Conservation (phyloP, 2,329 filamentous ascomycete species). For the Aspergillus terreus region DNA sequence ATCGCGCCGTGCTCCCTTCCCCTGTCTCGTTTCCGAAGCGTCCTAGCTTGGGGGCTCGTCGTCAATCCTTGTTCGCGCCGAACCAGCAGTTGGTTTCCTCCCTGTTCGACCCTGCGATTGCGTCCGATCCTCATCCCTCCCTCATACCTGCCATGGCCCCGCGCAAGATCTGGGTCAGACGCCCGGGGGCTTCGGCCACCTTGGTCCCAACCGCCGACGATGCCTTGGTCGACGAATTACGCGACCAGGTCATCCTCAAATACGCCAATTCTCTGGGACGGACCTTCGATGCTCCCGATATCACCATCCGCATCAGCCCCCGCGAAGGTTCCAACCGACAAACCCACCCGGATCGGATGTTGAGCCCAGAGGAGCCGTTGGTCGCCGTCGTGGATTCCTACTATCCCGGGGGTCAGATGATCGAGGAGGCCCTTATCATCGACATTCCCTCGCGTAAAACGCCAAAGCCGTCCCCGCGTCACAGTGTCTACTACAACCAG, state of each 20-base stretch:
- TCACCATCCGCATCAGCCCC: slow-evolving; percentile 73
- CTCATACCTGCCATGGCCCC: slow-evolving; percentile 31
- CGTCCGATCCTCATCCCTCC: slow-evolving; percentile 17
- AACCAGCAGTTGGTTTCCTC: slow-evolving; percentile 37
- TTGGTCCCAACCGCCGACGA: slow-evolving; percentile 80
- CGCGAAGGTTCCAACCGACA: slow-evolving; percentile 53
- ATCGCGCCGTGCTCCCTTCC: slow-evolving; percentile 7
- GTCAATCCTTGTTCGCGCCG: slow-evolving; percentile 39
- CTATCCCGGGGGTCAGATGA: slow-evolving; percentile 80
- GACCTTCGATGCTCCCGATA: slow-evolving; percentile 85
- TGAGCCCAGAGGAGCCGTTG: slow-evolving; percentile 86
- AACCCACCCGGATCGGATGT: slow-evolving; percentile 57
- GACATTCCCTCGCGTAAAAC: slow-evolving; percentile 75
- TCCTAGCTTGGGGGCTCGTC: slow-evolving; percentile 32
- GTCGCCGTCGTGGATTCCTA: slow-evolving; percentile 72
- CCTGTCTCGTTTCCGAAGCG: slow-evolving; percentile 24
- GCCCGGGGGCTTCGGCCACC: slow-evolving; percentile 80
- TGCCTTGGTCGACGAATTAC: slow-evolving; percentile 89
- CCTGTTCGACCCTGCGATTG: slow-evolving; percentile 27
- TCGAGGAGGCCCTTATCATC: slow-evolving; percentile 87
- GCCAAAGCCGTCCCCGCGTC: slow-evolving; percentile 73
- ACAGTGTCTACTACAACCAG: slow-evolving; percentile 44
- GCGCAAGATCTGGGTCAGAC: slow-evolving; percentile 91
- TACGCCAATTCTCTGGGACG: slow-evolving; percentile 89
- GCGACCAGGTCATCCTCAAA: slow-evolving; percentile 87